phyloP scores from a whole-genome alignment of 257 asterid species.

The Parsonsia alboflavescens region DNA sequence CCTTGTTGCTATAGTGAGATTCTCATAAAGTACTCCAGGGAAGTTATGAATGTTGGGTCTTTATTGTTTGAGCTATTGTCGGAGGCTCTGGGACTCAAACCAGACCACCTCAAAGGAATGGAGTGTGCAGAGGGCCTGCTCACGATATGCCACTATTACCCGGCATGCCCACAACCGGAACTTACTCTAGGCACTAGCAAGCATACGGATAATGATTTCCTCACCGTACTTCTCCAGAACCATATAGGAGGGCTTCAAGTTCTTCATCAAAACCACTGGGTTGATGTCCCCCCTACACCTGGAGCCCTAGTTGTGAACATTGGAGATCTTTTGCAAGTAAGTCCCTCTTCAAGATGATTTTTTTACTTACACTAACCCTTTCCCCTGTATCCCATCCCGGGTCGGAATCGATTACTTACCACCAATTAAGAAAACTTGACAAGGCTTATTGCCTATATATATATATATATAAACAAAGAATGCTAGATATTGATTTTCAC shows the following conservation, averaged over 20 bases:
- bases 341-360: neutral
- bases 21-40: neutral
- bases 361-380: no score
- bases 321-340: conserved; percentile 23
- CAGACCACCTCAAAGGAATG: neutral
- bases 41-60: conserved; percentile 9
- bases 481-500: neutral
- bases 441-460: neutral
- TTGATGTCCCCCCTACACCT: conserved; percentile 9
- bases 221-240: conserved; percentile 18
- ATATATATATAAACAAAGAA: neutral
- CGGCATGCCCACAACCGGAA: conserved; percentile 16
- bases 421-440: no score
- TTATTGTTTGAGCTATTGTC: conserved; percentile 13
- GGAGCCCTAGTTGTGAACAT: conserved; percentile 16
- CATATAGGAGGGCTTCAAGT: conserved; percentile 19
- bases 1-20: conserved; percentile 1
- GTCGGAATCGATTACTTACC: no score
- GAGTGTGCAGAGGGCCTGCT: conserved; percentile 11
- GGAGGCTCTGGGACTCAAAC: conserved; percentile 16
- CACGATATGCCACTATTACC: conserved; percentile 13
- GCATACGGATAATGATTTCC: conserved; percentile 14
- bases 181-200: conserved; percentile 10
- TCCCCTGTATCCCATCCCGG: no score
- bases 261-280: conserved; percentile 19